Conservation (phyloP, 1,139 yeast genomes). For the Taphrina deformans region DNA sequence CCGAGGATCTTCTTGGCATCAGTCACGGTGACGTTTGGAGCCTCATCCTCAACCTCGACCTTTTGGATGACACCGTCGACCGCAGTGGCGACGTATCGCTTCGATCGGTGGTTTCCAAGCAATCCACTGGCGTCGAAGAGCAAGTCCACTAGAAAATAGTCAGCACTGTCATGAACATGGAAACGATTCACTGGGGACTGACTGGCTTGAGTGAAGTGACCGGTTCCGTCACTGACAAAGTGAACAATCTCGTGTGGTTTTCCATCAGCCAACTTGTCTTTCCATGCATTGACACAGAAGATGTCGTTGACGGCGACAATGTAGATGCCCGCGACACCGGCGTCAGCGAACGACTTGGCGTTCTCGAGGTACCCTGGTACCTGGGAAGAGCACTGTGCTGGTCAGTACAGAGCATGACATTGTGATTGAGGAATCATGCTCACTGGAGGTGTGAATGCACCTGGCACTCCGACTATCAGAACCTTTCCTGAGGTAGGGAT, state of each 20-base stretch:
- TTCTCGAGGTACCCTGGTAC: conserved; percentile 72
- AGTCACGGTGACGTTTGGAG: conserved; percentile 61
- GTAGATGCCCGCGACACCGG: conserved; percentile 62
- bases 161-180: background rate
- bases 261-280: conserved; percentile 51
- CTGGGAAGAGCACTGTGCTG: conserved; percentile 58
- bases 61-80: conserved; percentile 69
- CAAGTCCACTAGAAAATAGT: conserved; percentile 50
- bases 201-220: conserved; percentile 52
- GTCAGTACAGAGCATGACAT: background rate
- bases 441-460: conserved; percentile 43
- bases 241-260: conserved; percentile 45
- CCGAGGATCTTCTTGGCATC: conserved; percentile 49
- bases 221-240: conserved; percentile 76
- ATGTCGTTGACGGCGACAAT: conserved; percentile 83
- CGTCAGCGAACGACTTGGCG: conserved; percentile 55
- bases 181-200: background rate
- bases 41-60: conserved; percentile 77
- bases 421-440: too few species aligned
- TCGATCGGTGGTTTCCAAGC: conserved; percentile 73
- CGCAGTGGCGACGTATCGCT: conserved; percentile 73
- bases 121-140: conserved; percentile 68
- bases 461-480: conserved; percentile 70
- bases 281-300: conserved; percentile 82
- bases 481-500: conserved; percentile 31